Percentiles rank a stretch among this genome's conserved stretches.
Evolutionary conservation across 768 basidiomycete species (phyloP).

Genomic region (Neoboletus brunneissimus): DNA sequence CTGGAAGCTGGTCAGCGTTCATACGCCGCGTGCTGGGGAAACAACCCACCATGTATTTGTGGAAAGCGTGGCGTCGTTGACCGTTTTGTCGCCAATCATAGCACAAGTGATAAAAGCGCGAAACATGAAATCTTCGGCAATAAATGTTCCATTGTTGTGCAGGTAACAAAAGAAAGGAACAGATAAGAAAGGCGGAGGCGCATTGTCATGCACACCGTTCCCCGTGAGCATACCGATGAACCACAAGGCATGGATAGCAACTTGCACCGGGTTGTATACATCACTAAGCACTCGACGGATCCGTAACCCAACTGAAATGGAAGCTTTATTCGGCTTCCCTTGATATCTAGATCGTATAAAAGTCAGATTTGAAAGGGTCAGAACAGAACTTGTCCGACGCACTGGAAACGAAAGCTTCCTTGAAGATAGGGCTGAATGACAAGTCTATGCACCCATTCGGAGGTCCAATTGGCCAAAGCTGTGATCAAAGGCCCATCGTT

Average conservation of each 20-base stretch:
- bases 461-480: constrained; percentile 26
- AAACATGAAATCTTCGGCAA: constrained; percentile 36
- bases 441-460: constrained; percentile 25
- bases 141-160: constrained; percentile 24
- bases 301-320: constrained; percentile 13
- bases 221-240: constrained; percentile 29
- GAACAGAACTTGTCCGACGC: constrained; percentile 4
- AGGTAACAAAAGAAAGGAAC: constrained; percentile 32
- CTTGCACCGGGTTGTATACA: constrained; percentile 28
- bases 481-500: constrained; percentile 5
- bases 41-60: constrained; percentile 31
- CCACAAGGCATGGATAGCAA: constrained; percentile 33
- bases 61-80: constrained; percentile 33
- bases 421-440: constrained; percentile 21
- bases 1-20: constrained; percentile 16
- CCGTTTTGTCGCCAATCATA: constrained; percentile 35
- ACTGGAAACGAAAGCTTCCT: constrained; percentile 21
- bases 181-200: constrained; percentile 24
- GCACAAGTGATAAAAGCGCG: constrained; percentile 34
- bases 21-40: neutral
- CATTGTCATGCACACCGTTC: constrained; percentile 12
- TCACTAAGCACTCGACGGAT: constrained; percentile 21
- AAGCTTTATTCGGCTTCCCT: constrained; percentile 2
- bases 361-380: neutral
- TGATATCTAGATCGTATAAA: constrained; percentile 15